phyloP scores from a whole-genome alignment of 306 rosid species.

The Parietaria judaica region DNA sequence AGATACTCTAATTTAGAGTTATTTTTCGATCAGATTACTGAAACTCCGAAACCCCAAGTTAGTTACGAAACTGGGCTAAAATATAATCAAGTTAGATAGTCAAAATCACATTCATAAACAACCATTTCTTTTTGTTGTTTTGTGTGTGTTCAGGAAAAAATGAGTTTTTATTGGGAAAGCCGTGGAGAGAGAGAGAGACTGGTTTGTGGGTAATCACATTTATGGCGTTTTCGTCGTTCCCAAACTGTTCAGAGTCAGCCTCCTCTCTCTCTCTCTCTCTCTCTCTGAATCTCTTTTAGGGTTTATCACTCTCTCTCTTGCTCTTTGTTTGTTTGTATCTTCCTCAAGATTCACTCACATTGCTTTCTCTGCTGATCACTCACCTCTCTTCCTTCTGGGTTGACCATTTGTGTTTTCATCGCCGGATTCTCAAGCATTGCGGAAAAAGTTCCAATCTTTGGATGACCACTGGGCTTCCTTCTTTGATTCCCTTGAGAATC shows the following conservation, averaged over 20 bases:
- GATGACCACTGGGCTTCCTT: neutral
- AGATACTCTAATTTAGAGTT: too few relatives aligned
- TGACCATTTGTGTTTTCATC: neutral
- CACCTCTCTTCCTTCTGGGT: neutral
- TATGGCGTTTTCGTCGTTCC: conserved; percentile 25
- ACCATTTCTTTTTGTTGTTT: too few relatives aligned
- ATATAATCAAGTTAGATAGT: too few relatives aligned
- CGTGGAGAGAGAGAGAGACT: conserved; percentile 1
- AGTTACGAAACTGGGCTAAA: too few relatives aligned
- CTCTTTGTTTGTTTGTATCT: neutral
- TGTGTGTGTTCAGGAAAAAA: neutral
- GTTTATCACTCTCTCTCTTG: conserved; percentile 1
- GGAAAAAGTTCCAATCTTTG: too few relatives aligned
- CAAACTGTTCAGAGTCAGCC: conserved; percentile 12
- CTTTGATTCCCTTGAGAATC: too few relatives aligned
- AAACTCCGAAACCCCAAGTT: too few relatives aligned
- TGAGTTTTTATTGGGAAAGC: conserved; percentile 28
- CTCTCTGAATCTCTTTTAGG: conserved; percentile 3
- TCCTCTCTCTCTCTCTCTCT: conserved; percentile 5
- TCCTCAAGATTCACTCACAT: neutral
- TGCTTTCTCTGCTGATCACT: neutral
- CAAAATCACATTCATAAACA: too few relatives aligned
- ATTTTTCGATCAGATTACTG: too few relatives aligned
- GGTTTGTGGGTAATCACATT: conserved; percentile 16
- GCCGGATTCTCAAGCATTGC: neutral